Evolutionary conservation across 2,329 filamentous ascomycete genomes (phyloP), one percentile per base, ranked within the genome.

Genomic region (Calonectria henricotiae): DNA sequence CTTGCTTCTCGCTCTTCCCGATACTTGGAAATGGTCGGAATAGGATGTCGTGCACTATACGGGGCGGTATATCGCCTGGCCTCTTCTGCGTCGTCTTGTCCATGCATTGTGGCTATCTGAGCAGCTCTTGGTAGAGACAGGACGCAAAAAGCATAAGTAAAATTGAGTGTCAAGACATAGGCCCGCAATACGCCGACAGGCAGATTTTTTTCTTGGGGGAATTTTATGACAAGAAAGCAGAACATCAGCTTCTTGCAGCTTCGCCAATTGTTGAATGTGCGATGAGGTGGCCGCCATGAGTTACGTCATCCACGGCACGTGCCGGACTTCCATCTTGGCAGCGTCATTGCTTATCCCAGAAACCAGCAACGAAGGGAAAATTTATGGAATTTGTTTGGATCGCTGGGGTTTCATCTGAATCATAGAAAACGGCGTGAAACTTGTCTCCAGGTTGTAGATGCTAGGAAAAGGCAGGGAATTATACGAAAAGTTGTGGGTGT

Each of bases 1-100:
- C 87, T 80, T 51, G 85, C 83, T 37, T 79, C 84, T 49, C 82
- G 82, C 61, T 86, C 85, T 69, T 88, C 82, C 27, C 83, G 80
- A 68, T 88, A 88, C 55, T 82, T 84, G 47, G 85, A 83, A 51
- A 88, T 81, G 32, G 86, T 89, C 8, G 87, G 87, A 35, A 86
- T 82, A 4, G 84, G 85, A 70, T 84, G 81, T 12, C 78, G 80
- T 41, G 81, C 82, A 62, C 81, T 84, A 73, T 86, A 86, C 2
- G 84, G 84, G 49, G 80, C 78, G 37, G 80, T 78, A 66, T 83
- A 83, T 66, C 82, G 80, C 51, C 80, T 79, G 27, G 75, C 76
- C 25, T 85, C 81, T 23, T 85, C 81, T 25, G 80, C 75, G 68
- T 84, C 82, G 55, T 82, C 80, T 67, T 75, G 76, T 71, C 78